Evolutionary conservation across 768 basidiomycete genomes (phyloP).

Genomic region (Asterophora lycoperdoides): DNA sequence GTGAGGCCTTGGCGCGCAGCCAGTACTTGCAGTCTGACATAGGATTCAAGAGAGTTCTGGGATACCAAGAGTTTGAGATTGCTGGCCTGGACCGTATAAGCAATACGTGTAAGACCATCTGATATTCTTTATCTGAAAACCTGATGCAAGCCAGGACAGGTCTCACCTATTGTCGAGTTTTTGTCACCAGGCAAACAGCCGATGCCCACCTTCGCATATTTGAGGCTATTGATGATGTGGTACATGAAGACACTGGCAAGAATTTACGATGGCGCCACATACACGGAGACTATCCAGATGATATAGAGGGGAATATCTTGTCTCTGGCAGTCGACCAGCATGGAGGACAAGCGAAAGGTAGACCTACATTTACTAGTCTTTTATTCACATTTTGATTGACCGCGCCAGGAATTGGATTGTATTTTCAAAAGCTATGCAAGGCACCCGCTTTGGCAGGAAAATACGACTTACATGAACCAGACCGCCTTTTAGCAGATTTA

Average conservation of each 20-base stretch:
- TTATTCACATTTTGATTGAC: too few relatives aligned
- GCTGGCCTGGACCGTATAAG: slow-evolving; percentile 13
- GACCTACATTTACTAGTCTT: not conserved
- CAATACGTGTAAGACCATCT: slow-evolving; percentile 17
- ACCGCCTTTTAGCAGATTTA: slow-evolving; percentile 9
- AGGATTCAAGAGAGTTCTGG: slow-evolving; percentile 22
- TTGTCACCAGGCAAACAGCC: slow-evolving; percentile 14
- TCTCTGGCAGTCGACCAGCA: slow-evolving; percentile 20
- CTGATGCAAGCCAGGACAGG: too few relatives aligned
- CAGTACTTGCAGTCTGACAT: slow-evolving; percentile 27
- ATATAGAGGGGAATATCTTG: slow-evolving; percentile 15
- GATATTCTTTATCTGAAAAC: not conserved
- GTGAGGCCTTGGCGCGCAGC: slow-evolving; percentile 11
- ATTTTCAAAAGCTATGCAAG: slow-evolving; percentile 17
- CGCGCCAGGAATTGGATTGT: slow-evolving; percentile 17
- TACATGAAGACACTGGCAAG: slow-evolving; percentile 19
- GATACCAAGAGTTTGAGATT: slow-evolving; percentile 26
- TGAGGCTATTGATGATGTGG: slow-evolving; percentile 16
- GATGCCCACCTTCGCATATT: slow-evolving; percentile 18
- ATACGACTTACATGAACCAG: slow-evolving; percentile 22
- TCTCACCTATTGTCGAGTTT: slow-evolving; percentile 5
- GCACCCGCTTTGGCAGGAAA: not conserved
- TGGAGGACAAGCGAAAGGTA: slow-evolving; percentile 22
- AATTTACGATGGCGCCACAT: slow-evolving; percentile 20
- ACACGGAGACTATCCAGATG: slow-evolving; percentile 12